Evolutionary conservation across 352 stramenopile genomes (phyloP).

Genomic region (Globisporangium nodosum): DNA sequence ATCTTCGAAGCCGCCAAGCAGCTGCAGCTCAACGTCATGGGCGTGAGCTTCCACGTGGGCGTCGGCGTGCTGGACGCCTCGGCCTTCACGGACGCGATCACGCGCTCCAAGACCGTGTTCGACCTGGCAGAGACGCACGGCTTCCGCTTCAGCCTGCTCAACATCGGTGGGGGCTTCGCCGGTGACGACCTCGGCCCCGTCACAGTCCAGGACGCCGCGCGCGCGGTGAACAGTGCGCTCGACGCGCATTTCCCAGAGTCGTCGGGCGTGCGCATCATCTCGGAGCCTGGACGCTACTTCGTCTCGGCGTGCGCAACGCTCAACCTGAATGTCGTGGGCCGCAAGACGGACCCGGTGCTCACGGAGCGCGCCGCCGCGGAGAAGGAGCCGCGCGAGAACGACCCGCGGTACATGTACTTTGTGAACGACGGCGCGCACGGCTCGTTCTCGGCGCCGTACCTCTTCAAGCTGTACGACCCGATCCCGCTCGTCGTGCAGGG

Average conservation of each 20-base stretch:
- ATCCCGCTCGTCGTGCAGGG: conserved; percentile 9
- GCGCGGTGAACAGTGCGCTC: conserved; percentile 33
- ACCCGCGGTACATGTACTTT: conserved; percentile 50
- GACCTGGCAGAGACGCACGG: conserved; percentile 47
- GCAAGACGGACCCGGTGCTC: conserved; percentile 33
- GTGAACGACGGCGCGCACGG: conserved; percentile 43
- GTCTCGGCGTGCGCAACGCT: conserved; percentile 65
- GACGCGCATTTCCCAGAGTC: conserved; percentile 37
- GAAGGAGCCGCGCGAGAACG: conserved; percentile 12
- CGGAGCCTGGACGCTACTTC: conserved; percentile 88
- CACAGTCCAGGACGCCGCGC: conserved; percentile 34
- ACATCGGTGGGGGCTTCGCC: conserved; percentile 88
- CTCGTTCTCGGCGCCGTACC: conserved; percentile 34
- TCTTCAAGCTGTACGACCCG: conserved; percentile 30
- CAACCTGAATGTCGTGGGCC: conserved; percentile 63
- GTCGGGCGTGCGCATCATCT: conserved; percentile 71
- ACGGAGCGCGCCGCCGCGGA: conserved; percentile 8
- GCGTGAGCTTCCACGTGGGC: conserved; percentile 88
- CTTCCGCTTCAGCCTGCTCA: conserved; percentile 66
- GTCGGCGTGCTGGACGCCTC: conserved; percentile 68
- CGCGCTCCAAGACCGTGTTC: conserved; percentile 58
- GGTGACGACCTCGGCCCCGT: conserved; percentile 36
- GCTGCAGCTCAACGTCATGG: conserved; percentile 62
- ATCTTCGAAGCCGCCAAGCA: conserved; percentile 59
- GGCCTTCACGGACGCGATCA: conserved; percentile 74